phyloP scores from a whole-genome alignment of 2,329 filamentous ascomycete species.

The Fusarium nurragi region DNA sequence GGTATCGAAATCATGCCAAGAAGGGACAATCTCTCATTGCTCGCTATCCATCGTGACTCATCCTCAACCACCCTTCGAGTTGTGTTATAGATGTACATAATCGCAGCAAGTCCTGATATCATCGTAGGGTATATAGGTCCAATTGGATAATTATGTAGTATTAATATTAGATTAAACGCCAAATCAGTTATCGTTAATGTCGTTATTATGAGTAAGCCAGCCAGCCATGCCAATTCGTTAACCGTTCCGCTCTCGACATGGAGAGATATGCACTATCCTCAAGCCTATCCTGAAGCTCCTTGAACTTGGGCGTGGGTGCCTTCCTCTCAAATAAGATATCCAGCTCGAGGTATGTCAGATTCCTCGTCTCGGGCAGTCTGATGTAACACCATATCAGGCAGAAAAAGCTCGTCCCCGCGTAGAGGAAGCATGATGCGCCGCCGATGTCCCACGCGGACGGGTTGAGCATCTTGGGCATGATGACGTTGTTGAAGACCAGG shows the following conservation, averaged over 20 bases:
- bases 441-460: constrained; percentile 42
- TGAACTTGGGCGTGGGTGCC: constrained; percentile 48
- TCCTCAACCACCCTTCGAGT: too few relatives aligned
- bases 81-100: neutral
- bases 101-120: neutral
- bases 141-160: neutral
- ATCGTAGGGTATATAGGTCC: neutral
- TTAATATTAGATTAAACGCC: neutral
- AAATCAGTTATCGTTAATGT: constrained; percentile 3
- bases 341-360: constrained; percentile 42
- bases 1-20: neutral
- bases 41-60: too few relatives aligned
- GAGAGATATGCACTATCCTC: constrained; percentile 35
- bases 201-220: constrained; percentile 36
- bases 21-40: too few relatives aligned
- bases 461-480: constrained; percentile 45
- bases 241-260: constrained; percentile 26
- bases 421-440: constrained; percentile 43
- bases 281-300: constrained; percentile 37
- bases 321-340: constrained; percentile 45
- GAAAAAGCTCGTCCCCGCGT: constrained; percentile 30
- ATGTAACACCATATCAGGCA: constrained; percentile 44
- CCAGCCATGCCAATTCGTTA: constrained; percentile 42
- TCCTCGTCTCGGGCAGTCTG: constrained; percentile 43
- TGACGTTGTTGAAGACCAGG: constrained; percentile 42